A percentile compares a stretch with the other conserved stretches of the same genome.
These are phyloP conservation scores for Brettanomyces anomalus DNA, from an alignment of 805 yeast species.

Conservation along the genomic window DNA sequence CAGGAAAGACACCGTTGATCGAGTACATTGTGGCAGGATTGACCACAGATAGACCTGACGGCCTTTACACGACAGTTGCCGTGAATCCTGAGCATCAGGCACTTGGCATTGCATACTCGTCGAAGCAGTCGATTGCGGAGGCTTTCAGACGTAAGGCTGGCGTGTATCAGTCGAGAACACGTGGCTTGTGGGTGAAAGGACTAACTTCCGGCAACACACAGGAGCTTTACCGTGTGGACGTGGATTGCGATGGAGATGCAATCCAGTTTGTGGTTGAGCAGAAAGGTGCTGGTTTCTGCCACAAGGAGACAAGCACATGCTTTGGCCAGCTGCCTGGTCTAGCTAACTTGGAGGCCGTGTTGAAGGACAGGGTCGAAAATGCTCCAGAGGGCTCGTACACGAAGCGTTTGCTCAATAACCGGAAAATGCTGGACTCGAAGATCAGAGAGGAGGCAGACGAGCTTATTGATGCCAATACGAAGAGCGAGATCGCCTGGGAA, in stretches of 20 bases:
- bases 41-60: constrained; percentile 79
- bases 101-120: constrained; percentile 87
- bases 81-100: constrained; percentile 60
- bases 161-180: constrained; percentile 86
- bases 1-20: constrained; percentile 25
- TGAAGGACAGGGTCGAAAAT: constrained; percentile 47
- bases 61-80: constrained; percentile 77
- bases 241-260: constrained; percentile 92
- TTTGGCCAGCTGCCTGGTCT: constrained; percentile 69
- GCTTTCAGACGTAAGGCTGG: constrained; percentile 79
- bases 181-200: constrained; percentile 95
- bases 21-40: constrained; percentile 41
- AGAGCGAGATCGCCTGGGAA: constrained; percentile 82
- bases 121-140: constrained; percentile 68
- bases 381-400: constrained; percentile 97
- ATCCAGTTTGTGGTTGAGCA: constrained; percentile 82
- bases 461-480: constrained; percentile 69
- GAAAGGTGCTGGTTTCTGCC: constrained; percentile 87
- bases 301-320: constrained; percentile 72
- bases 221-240: constrained; percentile 50
- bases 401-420: constrained; percentile 75
- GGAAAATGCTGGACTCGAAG: constrained; percentile 68
- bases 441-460: constrained; percentile 96
- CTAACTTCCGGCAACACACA: constrained; percentile 96
- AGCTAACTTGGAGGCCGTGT: constrained; percentile 54